Conservation (phyloP, 208 protist species). For the Acanthamoeba lenticulata region DNA sequence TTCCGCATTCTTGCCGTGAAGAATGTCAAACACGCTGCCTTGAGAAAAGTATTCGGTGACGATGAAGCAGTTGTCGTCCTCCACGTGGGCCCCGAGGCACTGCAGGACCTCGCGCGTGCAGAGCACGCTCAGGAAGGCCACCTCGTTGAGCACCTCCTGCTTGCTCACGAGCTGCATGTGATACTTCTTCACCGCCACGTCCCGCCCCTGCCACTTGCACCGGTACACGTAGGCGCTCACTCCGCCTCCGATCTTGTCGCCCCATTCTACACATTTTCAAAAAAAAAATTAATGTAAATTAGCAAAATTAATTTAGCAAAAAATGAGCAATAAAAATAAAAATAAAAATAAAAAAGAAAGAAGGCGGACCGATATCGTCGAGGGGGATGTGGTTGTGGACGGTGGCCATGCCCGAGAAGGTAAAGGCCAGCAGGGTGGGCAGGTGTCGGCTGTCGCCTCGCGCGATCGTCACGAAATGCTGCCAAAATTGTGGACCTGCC, state of each 20-base stretch:
- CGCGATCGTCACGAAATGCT: slow-evolving; percentile 57
- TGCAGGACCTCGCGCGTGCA: slow-evolving; percentile 25
- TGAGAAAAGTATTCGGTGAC: slow-evolving; percentile 50
- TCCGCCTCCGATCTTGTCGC: slow-evolving; percentile 11
- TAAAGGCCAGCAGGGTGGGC: slow-evolving; percentile 50
- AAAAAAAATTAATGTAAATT: too few relatives aligned
- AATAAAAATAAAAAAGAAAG: too few relatives aligned
- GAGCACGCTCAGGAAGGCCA: slow-evolving; percentile 39
- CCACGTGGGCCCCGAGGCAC: slow-evolving; percentile 44
- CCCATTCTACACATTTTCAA: slow-evolving; percentile 50
- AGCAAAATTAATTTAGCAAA: too few relatives aligned
- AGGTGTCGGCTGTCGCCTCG: slow-evolving; percentile 37
- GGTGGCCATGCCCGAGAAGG: not conserved
- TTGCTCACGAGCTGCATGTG: slow-evolving; percentile 36
- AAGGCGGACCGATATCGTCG: slow-evolving; percentile 27
- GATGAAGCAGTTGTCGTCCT: slow-evolving; percentile 48
- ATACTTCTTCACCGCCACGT: slow-evolving; percentile 56
- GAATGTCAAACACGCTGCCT: slow-evolving; percentile 22
- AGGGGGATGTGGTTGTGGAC: slow-evolving; percentile 33
- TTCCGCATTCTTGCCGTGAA: slow-evolving; percentile 21
- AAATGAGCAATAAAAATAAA: too few relatives aligned
- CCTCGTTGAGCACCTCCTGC: slow-evolving; percentile 50
- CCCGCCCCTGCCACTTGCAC: slow-evolving; percentile 19
- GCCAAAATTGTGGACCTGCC: slow-evolving; percentile 51
- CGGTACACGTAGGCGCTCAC: slow-evolving; percentile 51